These are phyloP conservation scores for Carex pumila DNA, from an alignment of 176 grass and related monocot species.

Conservation along the genomic window DNA sequence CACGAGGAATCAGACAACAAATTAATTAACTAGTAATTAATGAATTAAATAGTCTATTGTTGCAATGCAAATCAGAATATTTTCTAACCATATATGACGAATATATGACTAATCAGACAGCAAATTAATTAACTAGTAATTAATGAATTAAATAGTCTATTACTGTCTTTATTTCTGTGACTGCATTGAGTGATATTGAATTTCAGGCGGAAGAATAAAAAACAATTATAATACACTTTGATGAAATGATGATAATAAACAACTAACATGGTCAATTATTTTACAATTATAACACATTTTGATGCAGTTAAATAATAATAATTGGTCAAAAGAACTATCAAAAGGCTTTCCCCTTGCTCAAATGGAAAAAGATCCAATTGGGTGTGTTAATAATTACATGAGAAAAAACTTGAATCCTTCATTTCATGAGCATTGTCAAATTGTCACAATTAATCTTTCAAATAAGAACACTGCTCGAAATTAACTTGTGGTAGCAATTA, in stretches of 20 bases:
- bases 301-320: background rate
- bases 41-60: background rate
- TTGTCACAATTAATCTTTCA: background rate
- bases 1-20: background rate
- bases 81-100: too few species aligned
- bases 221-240: too few species aligned
- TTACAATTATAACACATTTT: background rate
- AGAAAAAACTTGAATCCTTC: background rate
- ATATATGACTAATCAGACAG: too few species aligned
- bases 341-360: too few species aligned
- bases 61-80: background rate
- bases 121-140: too few species aligned
- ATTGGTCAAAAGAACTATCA: background rate
- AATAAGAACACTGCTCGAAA: background rate
- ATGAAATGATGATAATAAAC: background rate
- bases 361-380: background rate
- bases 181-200: too few species aligned
- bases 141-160: too few species aligned
- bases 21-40: background rate
- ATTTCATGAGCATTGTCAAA: background rate
- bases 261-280: background rate
- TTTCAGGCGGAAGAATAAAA: background rate
- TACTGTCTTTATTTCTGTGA: too few species aligned
- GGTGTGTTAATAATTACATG: background rate
- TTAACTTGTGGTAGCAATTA: background rate